Base-by-base conservation (phyloP, 352 stramenopile species). In the Blastocystis sp. region DNA sequence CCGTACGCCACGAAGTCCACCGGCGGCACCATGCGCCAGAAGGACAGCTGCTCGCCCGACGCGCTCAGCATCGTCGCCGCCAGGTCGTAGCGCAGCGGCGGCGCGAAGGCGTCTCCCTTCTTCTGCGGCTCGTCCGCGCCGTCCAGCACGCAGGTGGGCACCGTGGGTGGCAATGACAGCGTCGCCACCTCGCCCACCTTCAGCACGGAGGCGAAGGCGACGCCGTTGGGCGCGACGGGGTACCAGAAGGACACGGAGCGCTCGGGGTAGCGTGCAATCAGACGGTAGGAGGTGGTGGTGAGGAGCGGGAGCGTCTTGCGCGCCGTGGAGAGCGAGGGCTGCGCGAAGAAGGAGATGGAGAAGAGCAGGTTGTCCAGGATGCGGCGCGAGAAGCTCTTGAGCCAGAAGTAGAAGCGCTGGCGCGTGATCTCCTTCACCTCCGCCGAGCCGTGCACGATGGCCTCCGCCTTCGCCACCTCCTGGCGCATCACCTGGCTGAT, bases 241-340 rank as follows among this genome's bases (percentile, higher is more conserved):
- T 57, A n/a, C 78, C 78, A 88, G 68, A 88, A 88, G 43, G 59
- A 77, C 24, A 88, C 34, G 34, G 24, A 34, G 38, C 68, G 61
- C 60, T 88, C 78, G 38, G 78, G 60, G n/a, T 79, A 88, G 10
- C 48, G 45, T 6, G 78, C 78, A 43, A 88, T 79, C 52, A 79
- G 0, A 14, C 45, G n/a, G 60, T 88, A 88, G 1, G 42, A 24
- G 7, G 78, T 54, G 17, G 64, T 79, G n/a, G 38, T 40, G 9
- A 52, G 6, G 1, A 88, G 60, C 3, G 61, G 61, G 4, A 88
- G 68, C 10, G 28, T 77, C 43, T 43, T 79, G 2, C n/a, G 48
- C 10, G 61, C 61, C 40, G n/a, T 70, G 6, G 78, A 88, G 34
- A 64, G 34, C 19, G 24, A 11, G 9, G 78, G 78, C 54, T 78